These are phyloP conservation scores for Penicilliopsis zonata DNA, from an alignment of 495 filamentous ascomycete species.

Conservation along the genomic window DNA sequence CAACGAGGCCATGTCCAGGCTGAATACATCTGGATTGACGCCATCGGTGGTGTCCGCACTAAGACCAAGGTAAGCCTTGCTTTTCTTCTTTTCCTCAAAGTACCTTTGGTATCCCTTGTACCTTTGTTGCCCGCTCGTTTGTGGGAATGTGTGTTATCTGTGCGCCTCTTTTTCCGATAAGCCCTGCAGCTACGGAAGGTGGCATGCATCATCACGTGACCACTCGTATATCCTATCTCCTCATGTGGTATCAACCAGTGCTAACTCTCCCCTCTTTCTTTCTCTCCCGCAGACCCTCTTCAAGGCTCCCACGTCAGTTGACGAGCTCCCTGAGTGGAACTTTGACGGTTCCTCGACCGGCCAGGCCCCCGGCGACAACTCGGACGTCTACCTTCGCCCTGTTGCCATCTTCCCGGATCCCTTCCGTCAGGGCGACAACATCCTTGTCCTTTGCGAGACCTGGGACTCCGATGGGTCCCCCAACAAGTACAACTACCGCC, in stretches of 20 bases:
- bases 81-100: conserved; percentile 1
- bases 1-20: conserved; percentile 78
- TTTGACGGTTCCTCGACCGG: conserved; percentile 94
- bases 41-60: conserved; percentile 62
- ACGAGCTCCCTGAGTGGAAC: conserved; percentile 96
- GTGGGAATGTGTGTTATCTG: background rate
- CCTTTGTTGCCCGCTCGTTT: background rate
- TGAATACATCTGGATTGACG: conserved; percentile 98
- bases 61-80: conserved; percentile 73
- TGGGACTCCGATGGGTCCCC: conserved; percentile 94
- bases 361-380: conserved; percentile 93
- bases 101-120: conserved; percentile 1
- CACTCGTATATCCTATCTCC: background rate
- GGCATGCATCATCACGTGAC: conserved; percentile 26
- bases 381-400: conserved; percentile 94
- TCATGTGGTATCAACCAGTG: background rate
- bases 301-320: conserved; percentile 47
- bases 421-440: conserved; percentile 76
- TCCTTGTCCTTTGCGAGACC: conserved; percentile 89
- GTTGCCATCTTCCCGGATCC: conserved; percentile 86
- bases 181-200: conserved; percentile 14
- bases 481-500: conserved; percentile 98
- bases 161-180: conserved; percentile 11
- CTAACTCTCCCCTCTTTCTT: background rate
- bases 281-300: conserved; percentile 55